Evolutionary conservation across 768 basidiomycete species (phyloP).

Genomic region (Hortiboletus campestris): DNA sequence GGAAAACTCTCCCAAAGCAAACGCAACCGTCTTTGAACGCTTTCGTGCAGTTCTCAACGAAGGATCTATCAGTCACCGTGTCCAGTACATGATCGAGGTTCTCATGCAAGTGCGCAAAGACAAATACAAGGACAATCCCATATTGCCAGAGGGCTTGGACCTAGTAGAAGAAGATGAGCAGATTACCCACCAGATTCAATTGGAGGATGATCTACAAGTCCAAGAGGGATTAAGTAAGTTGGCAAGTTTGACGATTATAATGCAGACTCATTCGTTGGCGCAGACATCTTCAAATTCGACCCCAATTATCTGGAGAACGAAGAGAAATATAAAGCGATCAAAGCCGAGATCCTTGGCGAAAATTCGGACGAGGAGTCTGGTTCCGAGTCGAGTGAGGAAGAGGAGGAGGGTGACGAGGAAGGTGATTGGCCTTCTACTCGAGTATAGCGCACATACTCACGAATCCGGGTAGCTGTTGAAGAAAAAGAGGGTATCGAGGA

Average conservation of each 20-base stretch:
- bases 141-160: conserved; percentile 91
- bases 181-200: conserved; percentile 88
- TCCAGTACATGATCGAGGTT: conserved; percentile 99
- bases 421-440: conserved; percentile 1
- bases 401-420: conserved; percentile 62
- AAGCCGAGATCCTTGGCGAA: conserved; percentile 90
- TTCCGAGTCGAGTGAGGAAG: conserved; percentile 62
- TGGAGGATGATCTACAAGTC: conserved; percentile 92
- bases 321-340: conserved; percentile 90
- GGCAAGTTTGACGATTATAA: background rate
- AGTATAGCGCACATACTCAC: conserved; percentile 28
- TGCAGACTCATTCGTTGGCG: conserved; percentile 6
- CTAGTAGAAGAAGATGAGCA: conserved; percentile 98
- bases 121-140: conserved; percentile 98
- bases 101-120: conserved; percentile 99
- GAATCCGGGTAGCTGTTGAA: conserved; percentile 49
- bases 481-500: conserved; percentile 92
- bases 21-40: conserved; percentile 91
- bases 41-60: conserved; percentile 97
- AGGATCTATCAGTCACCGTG: conserved; percentile 90
- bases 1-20: conserved; percentile 93
- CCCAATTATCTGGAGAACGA: conserved; percentile 87
- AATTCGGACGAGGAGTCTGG: conserved; percentile 73
- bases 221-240: conserved; percentile 91
- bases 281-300: conserved; percentile 96